Conservation (phyloP, 2,329 filamentous ascomycete species). For the Sarocladiaceae sp. region DNA sequence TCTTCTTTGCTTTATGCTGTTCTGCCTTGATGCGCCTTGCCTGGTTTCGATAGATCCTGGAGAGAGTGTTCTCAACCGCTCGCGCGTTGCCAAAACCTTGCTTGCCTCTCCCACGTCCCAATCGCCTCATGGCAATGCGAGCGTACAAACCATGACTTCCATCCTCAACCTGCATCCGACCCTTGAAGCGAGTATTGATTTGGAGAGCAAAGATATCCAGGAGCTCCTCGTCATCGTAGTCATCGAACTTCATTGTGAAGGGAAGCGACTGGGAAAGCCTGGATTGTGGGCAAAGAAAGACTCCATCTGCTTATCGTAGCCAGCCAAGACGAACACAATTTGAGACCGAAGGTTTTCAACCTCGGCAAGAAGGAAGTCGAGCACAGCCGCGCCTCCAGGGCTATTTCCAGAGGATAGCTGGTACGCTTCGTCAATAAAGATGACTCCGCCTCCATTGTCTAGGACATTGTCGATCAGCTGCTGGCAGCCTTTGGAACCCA, state of each 20-base stretch:
- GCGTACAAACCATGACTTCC: constrained; percentile 57
- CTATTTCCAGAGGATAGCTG: constrained; percentile 61
- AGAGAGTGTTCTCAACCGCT: constrained; percentile 58
- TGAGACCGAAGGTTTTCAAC: constrained; percentile 69
- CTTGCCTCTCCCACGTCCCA: constrained; percentile 58
- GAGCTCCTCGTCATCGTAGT: constrained; percentile 65
- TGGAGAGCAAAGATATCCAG: constrained; percentile 53
- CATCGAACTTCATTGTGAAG: constrained; percentile 58
- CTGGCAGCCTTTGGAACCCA: constrained; percentile 55
- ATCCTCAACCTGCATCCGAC: constrained; percentile 55
- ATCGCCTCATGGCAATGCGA: constrained; percentile 56
- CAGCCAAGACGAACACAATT: constrained; percentile 67
- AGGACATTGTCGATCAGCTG: constrained; percentile 44
- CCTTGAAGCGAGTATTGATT: constrained; percentile 49
- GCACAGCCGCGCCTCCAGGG: constrained; percentile 52
- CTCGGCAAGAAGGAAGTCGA: constrained; percentile 69
- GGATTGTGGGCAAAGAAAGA: constrained; percentile 71
- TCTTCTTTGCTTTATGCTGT: constrained; percentile 24
- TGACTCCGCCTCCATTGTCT: constrained; percentile 57
- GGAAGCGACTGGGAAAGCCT: constrained; percentile 65
- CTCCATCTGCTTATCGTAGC: constrained; percentile 73
- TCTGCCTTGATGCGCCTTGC: constrained; percentile 48
- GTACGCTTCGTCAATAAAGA: constrained; percentile 80
- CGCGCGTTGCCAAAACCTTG: constrained; percentile 73
- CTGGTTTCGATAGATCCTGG: constrained; percentile 53